Evolutionary conservation across 495 filamentous ascomycete species (phyloP), one percentile per base, ranked within the genome.

Genomic region (Acidiella bohemica): DNA sequence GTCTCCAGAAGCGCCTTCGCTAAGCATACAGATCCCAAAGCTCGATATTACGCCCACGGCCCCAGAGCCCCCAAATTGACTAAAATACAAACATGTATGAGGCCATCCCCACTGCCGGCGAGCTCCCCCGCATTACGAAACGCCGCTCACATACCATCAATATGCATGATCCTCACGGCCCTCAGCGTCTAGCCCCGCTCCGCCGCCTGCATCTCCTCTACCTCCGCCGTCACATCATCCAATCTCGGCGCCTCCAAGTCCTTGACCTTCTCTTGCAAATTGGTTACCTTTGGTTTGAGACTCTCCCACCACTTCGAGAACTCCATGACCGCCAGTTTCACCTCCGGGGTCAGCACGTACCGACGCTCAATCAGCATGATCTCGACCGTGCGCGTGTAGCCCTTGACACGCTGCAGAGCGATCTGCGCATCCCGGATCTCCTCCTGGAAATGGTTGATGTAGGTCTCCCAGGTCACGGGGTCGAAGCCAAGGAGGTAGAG

Each of bases 391-490:
- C 41, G 31, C 6, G 10, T 19, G 41, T 30, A 50, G 17, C 42
- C 44, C 17, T 41, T 35, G 23, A 46, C 18, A n/a, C 44, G 49
- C 36, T 34, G 26, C 21, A 36, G 14, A 4, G 27, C 30, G 11
- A 33, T 28, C 18, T 41, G 10, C 25, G 27, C 17, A 19, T 40
- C 44, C 17, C 8, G 7, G 18, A 44, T 12, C 29, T 47, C 35
- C 3, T 24, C 35, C 11, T 36, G 24, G 49, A 35, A 34, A 1
- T 24, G 20, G 8, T 36, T 29, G 12, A 33, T 12, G 36, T 39
- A 52, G 21, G 17, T 19, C 23, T 44, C 44, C 49, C 49, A 52
- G 14, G 49, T 27, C 10, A 25, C 9, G 10, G 24, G 22, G 36
- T 47, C 21, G 34, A 34, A 41, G 20, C 14, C 21, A 41, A 14